These are phyloP conservation scores for Podaxis sp. DNA, from an alignment of 768 basidiomycete genomes.

Conservation along the genomic window DNA sequence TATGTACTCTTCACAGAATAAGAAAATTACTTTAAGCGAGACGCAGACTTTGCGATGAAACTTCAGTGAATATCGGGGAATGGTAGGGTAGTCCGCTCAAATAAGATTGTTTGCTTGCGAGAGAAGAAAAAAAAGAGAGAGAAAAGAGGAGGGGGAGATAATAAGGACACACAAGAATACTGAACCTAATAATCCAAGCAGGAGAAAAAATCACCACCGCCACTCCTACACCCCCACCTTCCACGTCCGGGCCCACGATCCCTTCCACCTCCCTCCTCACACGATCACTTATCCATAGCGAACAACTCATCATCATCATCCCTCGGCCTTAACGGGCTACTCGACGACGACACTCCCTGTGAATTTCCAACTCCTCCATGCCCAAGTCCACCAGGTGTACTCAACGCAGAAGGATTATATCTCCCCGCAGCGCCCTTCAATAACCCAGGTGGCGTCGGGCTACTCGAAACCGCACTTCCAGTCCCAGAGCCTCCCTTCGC, in stretches of 20 bases:
- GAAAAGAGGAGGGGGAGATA: background rate
- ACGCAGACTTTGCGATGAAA: background rate
- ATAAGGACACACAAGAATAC: background rate
- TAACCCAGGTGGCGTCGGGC: conserved; percentile 30
- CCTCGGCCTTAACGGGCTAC: conserved; percentile 46
- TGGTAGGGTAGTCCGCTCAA: conserved; percentile 8
- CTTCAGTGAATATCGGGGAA: background rate
- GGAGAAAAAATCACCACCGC: conserved; percentile 1
- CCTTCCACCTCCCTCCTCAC: background rate
- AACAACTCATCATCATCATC: conserved; percentile 69
- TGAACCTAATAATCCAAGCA: conserved; percentile 6
- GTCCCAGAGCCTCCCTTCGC: conserved; percentile 14
- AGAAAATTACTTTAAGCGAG: background rate
- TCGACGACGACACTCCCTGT: background rate
- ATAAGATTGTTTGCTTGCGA: conserved; percentile 12
- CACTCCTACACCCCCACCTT: background rate
- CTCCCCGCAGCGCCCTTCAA: conserved; percentile 33
- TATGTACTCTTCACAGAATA: background rate
- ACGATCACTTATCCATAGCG: conserved; percentile 48
- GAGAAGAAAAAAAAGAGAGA: background rate
- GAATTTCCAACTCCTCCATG: conserved; percentile 7
- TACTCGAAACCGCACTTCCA: conserved; percentile 13
- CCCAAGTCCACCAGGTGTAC: conserved; percentile 19
- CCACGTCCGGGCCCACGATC: background rate
- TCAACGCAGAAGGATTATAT: conserved; percentile 19